Percentiles rank a stretch among this genome's conserved stretches.
Evolutionary conservation across 179 eudicot genomes (phyloP).

Genomic region (Beta lomatogona): DNA sequence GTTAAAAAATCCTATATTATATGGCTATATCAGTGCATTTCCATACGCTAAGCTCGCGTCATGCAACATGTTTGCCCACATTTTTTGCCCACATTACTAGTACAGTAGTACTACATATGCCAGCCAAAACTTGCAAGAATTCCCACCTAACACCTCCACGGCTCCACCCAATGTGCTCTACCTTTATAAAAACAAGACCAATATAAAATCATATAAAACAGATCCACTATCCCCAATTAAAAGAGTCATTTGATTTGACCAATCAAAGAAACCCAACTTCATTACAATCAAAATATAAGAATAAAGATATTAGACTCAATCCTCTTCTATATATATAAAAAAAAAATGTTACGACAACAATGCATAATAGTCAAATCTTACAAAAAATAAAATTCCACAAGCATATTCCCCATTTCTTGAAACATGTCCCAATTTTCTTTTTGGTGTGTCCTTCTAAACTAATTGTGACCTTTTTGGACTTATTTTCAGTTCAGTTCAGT

Average conservation of each 20-base stretch:
- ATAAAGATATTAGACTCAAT: not conserved
- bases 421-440: too few species aligned
- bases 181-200: not conserved
- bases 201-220: not conserved
- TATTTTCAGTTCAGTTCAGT: too few species aligned
- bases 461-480: too few species aligned
- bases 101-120: too few species aligned
- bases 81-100: too few species aligned
- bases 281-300: not conserved
- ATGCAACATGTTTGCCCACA: not conserved
- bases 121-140: constrained; percentile 13
- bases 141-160: not conserved
- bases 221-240: not conserved
- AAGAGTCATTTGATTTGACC: not conserved
- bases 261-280: not conserved
- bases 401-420: too few species aligned
- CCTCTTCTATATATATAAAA: not conserved
- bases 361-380: not conserved
- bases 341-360: not conserved
- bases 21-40: not conserved
- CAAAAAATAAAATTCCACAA: not conserved
- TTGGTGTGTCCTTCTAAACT: too few species aligned
- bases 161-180: constrained; percentile 3
- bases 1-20: too few species aligned
- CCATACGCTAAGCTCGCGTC: constrained; percentile 20